Conservation (phyloP, 1,284 basidiomycete species). For the Trichosporon sp. region DNA sequence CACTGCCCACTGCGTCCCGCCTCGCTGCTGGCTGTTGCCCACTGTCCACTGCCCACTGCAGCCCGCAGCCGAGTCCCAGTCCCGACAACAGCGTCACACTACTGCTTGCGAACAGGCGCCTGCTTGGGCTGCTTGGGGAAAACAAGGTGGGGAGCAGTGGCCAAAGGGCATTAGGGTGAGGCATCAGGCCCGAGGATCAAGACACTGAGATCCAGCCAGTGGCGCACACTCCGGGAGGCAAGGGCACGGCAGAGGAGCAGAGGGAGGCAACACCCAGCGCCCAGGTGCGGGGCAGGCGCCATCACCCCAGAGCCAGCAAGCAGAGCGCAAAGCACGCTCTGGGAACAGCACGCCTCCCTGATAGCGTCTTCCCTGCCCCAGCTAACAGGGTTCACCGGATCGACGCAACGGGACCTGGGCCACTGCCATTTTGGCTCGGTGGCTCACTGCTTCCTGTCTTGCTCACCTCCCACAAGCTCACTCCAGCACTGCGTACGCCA, state of each 20-base stretch:
- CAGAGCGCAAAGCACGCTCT: no score
- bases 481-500: neutral
- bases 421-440: neutral
- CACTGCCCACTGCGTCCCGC: neutral
- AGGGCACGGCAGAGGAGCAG: neutral
- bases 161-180: neutral
- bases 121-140: neutral
- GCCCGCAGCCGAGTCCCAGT: no score
- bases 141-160: neutral
- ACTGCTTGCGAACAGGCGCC: neutral
- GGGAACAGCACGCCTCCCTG: neutral
- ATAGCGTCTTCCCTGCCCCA: neutral
- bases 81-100: neutral
- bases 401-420: slow-evolving; percentile 4
- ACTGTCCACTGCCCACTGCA: neutral
- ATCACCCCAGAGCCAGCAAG: no score
- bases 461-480: neutral
- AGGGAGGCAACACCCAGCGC: neutral
- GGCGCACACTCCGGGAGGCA: no score
- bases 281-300: neutral
- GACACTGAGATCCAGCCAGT: no score
- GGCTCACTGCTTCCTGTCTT: neutral
- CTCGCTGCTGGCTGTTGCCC: neutral
- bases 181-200: neutral
- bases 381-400: slow-evolving; percentile 2